These are phyloP conservation scores for Entomortierella parvispora DNA, from an alignment of 192 early-diverging fungal species.

Conservation along the genomic window DNA sequence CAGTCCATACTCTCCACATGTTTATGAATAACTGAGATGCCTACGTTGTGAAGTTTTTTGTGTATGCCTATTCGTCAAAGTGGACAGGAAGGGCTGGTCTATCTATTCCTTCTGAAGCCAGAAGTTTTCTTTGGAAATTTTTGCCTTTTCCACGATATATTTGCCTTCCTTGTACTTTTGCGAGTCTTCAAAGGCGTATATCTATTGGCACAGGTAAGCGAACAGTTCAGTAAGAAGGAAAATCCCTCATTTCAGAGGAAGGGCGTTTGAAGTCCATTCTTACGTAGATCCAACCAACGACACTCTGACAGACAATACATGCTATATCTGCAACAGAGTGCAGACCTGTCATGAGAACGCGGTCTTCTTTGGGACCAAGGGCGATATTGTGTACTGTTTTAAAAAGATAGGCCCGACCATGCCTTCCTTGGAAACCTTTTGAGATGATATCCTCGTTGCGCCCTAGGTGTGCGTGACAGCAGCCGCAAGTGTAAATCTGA, in stretches of 20 bases:
- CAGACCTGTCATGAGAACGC: constrained; percentile 65
- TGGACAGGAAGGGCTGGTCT: too few species aligned
- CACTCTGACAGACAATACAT: constrained; percentile 60
- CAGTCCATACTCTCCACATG: too few species aligned
- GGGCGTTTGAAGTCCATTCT: background rate
- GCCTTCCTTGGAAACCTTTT: constrained; percentile 62
- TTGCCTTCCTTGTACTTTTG: constrained; percentile 71
- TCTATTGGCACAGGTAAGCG: constrained; percentile 16
- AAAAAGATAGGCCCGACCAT: constrained; percentile 67
- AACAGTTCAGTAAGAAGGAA: background rate
- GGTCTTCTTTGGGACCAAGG: constrained; percentile 63
- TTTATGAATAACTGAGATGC: too few species aligned
- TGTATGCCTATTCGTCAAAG: background rate
- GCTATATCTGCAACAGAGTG: constrained; percentile 67
- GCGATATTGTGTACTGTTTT: constrained; percentile 62
- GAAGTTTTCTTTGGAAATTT: constrained; percentile 62
- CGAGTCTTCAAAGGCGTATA: constrained; percentile 61
- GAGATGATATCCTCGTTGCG: constrained; percentile 68
- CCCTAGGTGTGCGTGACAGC: constrained; percentile 65
- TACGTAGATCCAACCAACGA: constrained; percentile 70
- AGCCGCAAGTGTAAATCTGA: constrained; percentile 62
- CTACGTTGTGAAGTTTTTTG: too few species aligned
- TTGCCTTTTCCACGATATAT: constrained; percentile 65
- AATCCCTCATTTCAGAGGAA: background rate
- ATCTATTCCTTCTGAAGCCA: constrained; percentile 40